These are phyloP conservation scores for Lactarius evosmus DNA, from an alignment of 768 basidiomycete genomes.

Conservation along the genomic window DNA sequence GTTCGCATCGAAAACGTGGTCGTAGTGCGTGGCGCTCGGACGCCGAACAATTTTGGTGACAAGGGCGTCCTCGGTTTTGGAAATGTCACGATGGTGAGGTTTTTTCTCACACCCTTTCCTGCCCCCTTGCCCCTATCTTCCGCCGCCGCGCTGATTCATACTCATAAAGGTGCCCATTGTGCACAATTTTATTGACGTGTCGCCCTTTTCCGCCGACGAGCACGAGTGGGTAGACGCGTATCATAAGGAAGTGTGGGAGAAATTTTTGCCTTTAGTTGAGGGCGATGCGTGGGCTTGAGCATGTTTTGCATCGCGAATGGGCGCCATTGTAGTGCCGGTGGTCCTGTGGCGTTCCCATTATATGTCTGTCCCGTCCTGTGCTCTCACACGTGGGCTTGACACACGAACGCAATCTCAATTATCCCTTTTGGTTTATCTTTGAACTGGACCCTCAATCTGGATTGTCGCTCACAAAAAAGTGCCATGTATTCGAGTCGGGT, in stretches of 20 bases:
- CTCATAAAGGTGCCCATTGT: constrained; percentile 72
- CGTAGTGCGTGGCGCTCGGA: constrained; percentile 66
- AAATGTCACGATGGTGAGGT: constrained; percentile 77
- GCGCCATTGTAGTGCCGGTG: constrained; percentile 32
- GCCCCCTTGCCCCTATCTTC: background rate
- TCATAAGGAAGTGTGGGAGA: constrained; percentile 70
- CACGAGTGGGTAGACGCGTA: constrained; percentile 80
- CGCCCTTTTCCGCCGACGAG: constrained; percentile 64
- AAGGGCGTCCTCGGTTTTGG: constrained; percentile 86
- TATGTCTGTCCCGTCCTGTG: background rate
- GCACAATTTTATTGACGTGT: constrained; percentile 68
- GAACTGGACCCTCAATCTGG: too few relatives aligned
- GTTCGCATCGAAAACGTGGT: constrained; percentile 92
- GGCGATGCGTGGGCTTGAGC: constrained; percentile 55
- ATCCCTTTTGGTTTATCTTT: too few relatives aligned
- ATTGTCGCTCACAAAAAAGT: too few relatives aligned
- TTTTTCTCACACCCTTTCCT: background rate
- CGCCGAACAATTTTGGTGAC: constrained; percentile 73
- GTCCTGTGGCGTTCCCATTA: background rate
- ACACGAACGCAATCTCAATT: background rate
- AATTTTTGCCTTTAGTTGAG: constrained; percentile 67
- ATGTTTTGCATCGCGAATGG: constrained; percentile 64
- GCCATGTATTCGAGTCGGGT: too few relatives aligned
- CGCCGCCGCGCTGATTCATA: constrained; percentile 7
- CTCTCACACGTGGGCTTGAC: background rate